These are phyloP conservation scores for Leishmania tarentolae DNA, from an alignment of 208 protist genomes.

Conservation along the genomic window DNA sequence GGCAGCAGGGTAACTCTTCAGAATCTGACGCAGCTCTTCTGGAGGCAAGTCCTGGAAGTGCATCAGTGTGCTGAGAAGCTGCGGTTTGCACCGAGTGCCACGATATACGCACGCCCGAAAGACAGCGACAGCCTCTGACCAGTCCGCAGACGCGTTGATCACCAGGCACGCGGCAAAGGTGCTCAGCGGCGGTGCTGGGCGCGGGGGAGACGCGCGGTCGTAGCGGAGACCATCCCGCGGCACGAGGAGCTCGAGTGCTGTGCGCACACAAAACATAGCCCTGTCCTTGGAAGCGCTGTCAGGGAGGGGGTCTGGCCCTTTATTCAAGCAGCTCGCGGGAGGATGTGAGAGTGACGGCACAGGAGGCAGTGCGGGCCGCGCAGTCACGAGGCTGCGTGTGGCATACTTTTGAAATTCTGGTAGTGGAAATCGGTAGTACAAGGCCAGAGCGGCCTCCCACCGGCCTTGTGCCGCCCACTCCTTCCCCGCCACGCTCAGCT, in stretches of 20 bases:
- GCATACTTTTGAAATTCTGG: slow-evolving; percentile 64
- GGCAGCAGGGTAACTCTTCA: slow-evolving; percentile 42
- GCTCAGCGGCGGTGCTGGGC: slow-evolving; percentile 24
- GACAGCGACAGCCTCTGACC: slow-evolving; percentile 42
- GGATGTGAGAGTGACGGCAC: background rate
- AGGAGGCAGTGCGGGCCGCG: slow-evolving; percentile 8
- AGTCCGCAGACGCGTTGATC: slow-evolving; percentile 25
- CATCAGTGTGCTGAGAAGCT: slow-evolving; percentile 67
- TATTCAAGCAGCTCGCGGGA: background rate
- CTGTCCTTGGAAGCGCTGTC: background rate
- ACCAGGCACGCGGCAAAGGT: slow-evolving; percentile 28
- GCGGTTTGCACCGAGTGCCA: slow-evolving; percentile 62
- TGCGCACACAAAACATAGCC: background rate
- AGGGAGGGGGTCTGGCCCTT: background rate
- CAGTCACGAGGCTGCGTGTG: slow-evolving; percentile 37
- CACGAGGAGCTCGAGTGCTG: slow-evolving; percentile 23
- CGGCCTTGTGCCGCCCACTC: slow-evolving; percentile 45
- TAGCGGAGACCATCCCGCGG: slow-evolving; percentile 17
- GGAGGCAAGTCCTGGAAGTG: slow-evolving; percentile 28
- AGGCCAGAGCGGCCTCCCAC: slow-evolving; percentile 51
- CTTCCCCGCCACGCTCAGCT: slow-evolving; percentile 55
- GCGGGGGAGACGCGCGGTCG: background rate
- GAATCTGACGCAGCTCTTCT: slow-evolving; percentile 33
- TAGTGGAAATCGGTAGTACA: slow-evolving; percentile 56
- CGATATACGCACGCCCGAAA: slow-evolving; percentile 47